These are phyloP conservation scores for Daucus carota DNA, from an alignment of 129 eudicot genomes.

Conservation along the genomic window DH1_v3.0 NC_030384.2:43546001-43546500, in stretches of 20 bases:
- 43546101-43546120: too few relatives aligned
- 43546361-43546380: not conserved
- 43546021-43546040: too few relatives aligned
- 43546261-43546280: not conserved
- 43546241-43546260: not conserved
- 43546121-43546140: too few relatives aligned
- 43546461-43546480: not conserved
- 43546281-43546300: not conserved
- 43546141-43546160: too few relatives aligned
- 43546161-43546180: too few relatives aligned
- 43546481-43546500: not conserved
- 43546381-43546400: not conserved
- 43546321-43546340: not conserved
- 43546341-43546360: not conserved
- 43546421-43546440: not conserved
- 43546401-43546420: not conserved
- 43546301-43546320: not conserved
- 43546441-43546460: not conserved
- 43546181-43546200: too few relatives aligned
- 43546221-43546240: not conserved
- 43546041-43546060: too few relatives aligned
- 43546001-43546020: too few relatives aligned
- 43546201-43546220: not conserved
- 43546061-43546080: too few relatives aligned
- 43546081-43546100: too few relatives aligned